phyloP scores from a whole-genome alignment of 176 grass and related monocot genomes.

The Oropetium thomaeum region DNA sequence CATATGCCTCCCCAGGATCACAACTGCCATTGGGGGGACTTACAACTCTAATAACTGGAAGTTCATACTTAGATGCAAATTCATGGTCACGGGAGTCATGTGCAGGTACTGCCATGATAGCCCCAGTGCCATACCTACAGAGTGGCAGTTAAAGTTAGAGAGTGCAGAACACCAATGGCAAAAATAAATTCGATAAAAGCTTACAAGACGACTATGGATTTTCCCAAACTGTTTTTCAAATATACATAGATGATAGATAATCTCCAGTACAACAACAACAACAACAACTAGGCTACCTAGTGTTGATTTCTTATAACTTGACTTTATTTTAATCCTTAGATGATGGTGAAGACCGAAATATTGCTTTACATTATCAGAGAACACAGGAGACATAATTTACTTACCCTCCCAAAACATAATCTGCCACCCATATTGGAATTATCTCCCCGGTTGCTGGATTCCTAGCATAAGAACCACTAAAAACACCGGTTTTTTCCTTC shows the following conservation, averaged over 20 bases:
- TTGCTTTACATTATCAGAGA: background rate
- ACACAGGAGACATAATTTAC: conserved; percentile 22
- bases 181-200: background rate
- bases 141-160: conserved; percentile 2
- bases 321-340: background rate
- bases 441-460: conserved; percentile 83
- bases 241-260: background rate
- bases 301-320: background rate
- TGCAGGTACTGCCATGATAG: conserved; percentile 97
- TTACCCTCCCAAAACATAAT: conserved; percentile 99
- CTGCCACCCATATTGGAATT: conserved; percentile 97
- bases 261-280: no score
- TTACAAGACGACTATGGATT: background rate
- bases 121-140: conserved; percentile 89
- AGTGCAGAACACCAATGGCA: background rate
- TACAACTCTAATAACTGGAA: conserved; percentile 80
- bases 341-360: background rate
- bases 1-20: conserved; percentile 50
- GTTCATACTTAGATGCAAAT: conserved; percentile 71
- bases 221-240: background rate
- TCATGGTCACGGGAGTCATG: conserved; percentile 92
- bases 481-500: conserved; percentile 97
- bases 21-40: conserved; percentile 42
- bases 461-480: conserved; percentile 92
- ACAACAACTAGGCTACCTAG: background rate